phyloP scores from a whole-genome alignment of 345 rosid species.

The Noccaea bulbosa region DNA sequence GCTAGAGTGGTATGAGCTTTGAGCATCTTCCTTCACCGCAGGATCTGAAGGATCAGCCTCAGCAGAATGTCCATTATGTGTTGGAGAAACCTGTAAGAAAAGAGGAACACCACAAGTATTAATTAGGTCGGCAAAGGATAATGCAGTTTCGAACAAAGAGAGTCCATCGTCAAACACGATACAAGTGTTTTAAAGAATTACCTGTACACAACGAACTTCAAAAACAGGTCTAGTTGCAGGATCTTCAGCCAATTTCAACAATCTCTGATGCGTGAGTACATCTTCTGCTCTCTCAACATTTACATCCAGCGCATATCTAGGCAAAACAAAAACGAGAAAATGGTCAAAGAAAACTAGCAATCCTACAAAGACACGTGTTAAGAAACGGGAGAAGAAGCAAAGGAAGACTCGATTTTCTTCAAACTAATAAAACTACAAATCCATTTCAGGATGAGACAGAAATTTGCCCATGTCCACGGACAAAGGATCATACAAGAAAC shows the following conservation, averaged over 20 bases:
- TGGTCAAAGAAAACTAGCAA: not conserved
- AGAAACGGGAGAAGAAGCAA: not conserved
- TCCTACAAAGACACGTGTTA: not conserved
- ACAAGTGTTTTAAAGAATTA: conserved; percentile 4
- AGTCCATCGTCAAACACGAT: too few species aligned
- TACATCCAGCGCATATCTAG: conserved; percentile 88
- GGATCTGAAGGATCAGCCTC: conserved; percentile 58
- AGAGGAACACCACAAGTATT: not conserved
- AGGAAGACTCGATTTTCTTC: not conserved
- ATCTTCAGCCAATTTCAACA: conserved; percentile 76
- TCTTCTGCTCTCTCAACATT: conserved; percentile 98
- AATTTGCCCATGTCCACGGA: conserved; percentile 2
- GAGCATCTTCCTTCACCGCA: conserved; percentile 75
- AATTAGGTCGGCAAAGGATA: not conserved
- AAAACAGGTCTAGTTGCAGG: conserved; percentile 79
- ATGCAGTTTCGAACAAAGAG: too few species aligned
- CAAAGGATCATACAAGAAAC: not conserved
- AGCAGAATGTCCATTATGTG: conserved; percentile 46
- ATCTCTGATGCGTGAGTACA: conserved; percentile 79
- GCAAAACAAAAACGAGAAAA: conserved; percentile 1
- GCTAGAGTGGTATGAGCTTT: conserved; percentile 60
- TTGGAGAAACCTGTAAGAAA: conserved; percentile 65
- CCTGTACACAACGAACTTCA: conserved; percentile 92
- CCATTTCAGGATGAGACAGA: not conserved
- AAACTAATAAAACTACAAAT: not conserved